A percentile compares a stretch with the other conserved stretches of the same genome.
Evolutionary conservation across 805 yeast species (phyloP).

Genomic region (Starmerella bacillaris): DNA sequence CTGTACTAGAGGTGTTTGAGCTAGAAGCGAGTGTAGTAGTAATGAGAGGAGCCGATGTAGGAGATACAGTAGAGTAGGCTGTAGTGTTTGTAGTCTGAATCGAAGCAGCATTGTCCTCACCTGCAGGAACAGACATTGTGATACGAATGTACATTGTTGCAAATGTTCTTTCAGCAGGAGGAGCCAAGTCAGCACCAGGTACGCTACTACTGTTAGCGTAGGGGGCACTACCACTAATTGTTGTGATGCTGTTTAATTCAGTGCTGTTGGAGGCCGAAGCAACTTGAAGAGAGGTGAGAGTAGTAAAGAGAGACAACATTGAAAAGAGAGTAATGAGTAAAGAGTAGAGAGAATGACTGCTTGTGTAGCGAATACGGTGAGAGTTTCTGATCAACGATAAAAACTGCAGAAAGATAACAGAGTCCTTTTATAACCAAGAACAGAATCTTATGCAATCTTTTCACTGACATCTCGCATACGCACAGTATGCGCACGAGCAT

Average conservation of each 20-base stretch:
- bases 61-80: too few species aligned
- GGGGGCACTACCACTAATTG: background rate
- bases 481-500: too few species aligned
- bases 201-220: too few species aligned
- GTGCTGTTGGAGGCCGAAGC: slow-evolving; percentile 1
- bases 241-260: background rate
- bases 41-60: too few species aligned
- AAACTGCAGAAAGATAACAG: too few species aligned
- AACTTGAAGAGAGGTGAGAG: slow-evolving; percentile 2
- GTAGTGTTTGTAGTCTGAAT: too few species aligned
- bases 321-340: background rate
- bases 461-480: too few species aligned
- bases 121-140: slow-evolving; percentile 2
- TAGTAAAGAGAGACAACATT: slow-evolving; percentile 1
- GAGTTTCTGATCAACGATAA: background rate
- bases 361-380: background rate
- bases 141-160: slow-evolving; percentile 6
- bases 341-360: background rate
- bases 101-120: too few species aligned
- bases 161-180: slow-evolving; percentile 4
- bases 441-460: too few species aligned
- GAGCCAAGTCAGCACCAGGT: background rate
- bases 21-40: too few species aligned
- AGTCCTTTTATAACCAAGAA: too few species aligned
- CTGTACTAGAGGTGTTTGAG: too few species aligned